Conservation (phyloP, 176 grass and related monocot species). For the Oryza glaberrima region DNA sequence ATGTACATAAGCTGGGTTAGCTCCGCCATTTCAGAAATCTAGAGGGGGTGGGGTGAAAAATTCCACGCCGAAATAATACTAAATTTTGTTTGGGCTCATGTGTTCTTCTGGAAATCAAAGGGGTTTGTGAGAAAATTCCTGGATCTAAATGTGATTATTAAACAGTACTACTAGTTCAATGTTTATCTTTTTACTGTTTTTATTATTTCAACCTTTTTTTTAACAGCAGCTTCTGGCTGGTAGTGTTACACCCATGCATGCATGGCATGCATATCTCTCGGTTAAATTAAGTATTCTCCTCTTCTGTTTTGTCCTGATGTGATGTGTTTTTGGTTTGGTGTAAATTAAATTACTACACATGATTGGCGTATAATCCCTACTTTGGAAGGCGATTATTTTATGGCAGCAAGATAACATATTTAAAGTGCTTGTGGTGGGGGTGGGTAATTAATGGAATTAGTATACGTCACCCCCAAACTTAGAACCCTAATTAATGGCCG, state of each 20-base stretch:
- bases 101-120: background rate
- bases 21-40: background rate
- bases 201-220: background rate
- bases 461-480: slow-evolving; percentile 30
- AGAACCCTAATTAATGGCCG: slow-evolving; percentile 29
- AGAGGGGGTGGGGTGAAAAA: background rate
- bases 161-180: background rate
- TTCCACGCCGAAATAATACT: slow-evolving; percentile 16
- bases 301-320: slow-evolving; percentile 52
- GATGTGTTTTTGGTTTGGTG: slow-evolving; percentile 10
- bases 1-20: background rate
- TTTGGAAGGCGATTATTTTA: slow-evolving; percentile 46
- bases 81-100: background rate
- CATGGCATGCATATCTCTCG: background rate
- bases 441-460: slow-evolving; percentile 22
- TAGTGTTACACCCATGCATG: background rate
- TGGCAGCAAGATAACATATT: slow-evolving; percentile 43
- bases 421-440: background rate
- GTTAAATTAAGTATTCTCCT: background rate
- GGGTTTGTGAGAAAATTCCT: background rate
- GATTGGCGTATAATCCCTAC: slow-evolving; percentile 40
- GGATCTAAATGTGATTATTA: slow-evolving; percentile 54
- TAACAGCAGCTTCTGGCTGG: slow-evolving; percentile 1
- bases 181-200: background rate
- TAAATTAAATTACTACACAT: slow-evolving; percentile 27